A percentile compares a stretch with the other conserved stretches of the same genome.
Evolutionary conservation across 225 moss, liverwort and hornwort species (phyloP).

Genomic region (Marchantia paleacea): DNA sequence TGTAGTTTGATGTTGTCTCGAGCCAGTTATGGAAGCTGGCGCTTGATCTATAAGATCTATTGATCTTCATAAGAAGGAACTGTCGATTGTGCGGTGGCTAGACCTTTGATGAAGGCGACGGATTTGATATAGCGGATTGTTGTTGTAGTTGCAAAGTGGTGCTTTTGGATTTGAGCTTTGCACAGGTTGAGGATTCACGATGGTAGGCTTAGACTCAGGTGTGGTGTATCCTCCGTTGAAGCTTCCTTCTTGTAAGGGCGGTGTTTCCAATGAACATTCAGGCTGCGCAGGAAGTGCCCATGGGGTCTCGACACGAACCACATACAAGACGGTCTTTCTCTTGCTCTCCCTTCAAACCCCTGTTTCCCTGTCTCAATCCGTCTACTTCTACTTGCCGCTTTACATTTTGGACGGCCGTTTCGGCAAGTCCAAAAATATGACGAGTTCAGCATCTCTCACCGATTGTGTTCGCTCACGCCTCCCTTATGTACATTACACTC

Average conservation of each 20-base stretch:
- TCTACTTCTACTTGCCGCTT: too few relatives aligned
- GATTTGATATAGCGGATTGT: background rate
- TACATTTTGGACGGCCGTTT: too few relatives aligned
- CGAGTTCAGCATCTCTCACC: too few relatives aligned
- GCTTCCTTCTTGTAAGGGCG: slow-evolving; percentile 8
- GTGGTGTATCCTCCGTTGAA: slow-evolving; percentile 13
- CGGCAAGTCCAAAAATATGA: too few relatives aligned
- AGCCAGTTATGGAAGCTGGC: background rate
- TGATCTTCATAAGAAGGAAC: too few relatives aligned
- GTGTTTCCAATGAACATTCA: slow-evolving; percentile 6
- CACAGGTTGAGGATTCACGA: slow-evolving; percentile 5
- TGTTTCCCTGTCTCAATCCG: background rate
- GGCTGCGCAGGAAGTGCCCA: slow-evolving; percentile 15
- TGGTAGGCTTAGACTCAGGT: slow-evolving; percentile 19
- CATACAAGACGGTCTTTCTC: slow-evolving; percentile 18
- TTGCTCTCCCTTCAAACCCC: background rate
- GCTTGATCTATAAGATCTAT: background rate
- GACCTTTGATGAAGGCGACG: background rate
- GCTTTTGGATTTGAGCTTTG: background rate
- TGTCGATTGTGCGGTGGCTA: background rate
- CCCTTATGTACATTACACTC: too few relatives aligned
- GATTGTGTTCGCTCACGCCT: too few relatives aligned
- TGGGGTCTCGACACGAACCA: background rate
- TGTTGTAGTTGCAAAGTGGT: background rate
- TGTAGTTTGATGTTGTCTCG: background rate